Base-by-base conservation (phyloP, 176 grass and related monocot genomes). In the Ampelocalamus luodianensis region DNA sequence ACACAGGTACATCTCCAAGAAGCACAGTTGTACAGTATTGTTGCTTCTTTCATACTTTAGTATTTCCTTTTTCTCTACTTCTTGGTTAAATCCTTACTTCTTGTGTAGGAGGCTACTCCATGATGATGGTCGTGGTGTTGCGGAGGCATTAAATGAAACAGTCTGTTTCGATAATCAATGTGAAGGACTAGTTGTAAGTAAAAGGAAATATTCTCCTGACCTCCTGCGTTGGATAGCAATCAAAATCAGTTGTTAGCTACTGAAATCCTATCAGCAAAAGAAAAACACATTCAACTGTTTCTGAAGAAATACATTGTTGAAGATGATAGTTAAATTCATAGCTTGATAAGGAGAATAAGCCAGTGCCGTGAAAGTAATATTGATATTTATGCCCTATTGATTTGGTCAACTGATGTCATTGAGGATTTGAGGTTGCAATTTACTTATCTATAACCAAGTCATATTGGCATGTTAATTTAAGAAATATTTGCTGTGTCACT, bases 121-220 rank as follows among this genome's bases (percentile, higher is more conserved):
- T 87, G 95, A 98, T 87, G 95, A 98, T 89, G 91, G 76, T 10
- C 82, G 82, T 43, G 95, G 95, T 46, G 95, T 98, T 70, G 95
- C 22, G 1, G 93, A 98, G 83, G 91, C 93, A 36, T 82, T 98
- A 69, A 92, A 95, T 87, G 93, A 98, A 92, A 92, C 93, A 40
- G 82, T 91, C 51, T 98, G 95, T 87, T 12, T 92, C 1, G 38
- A 82, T 85, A 75, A 86, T 74, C 77, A 89, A 34, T 98, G 95
- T 81, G 89, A 81, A 87, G 95, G 95, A 82, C 37, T 98, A 79
- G 84, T 86, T 85, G 95, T 98, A 95, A 88, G 95, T 93, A 74
- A 71, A 75, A 60, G 17, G 10, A 59, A 53, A 37, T 73, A 68
- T 85, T 3, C 51, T 60, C 65, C n/a, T 71, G 36, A 43, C 5